Conservation (phyloP, 345 rosid genomes). For the Angophora floribunda region DNA sequence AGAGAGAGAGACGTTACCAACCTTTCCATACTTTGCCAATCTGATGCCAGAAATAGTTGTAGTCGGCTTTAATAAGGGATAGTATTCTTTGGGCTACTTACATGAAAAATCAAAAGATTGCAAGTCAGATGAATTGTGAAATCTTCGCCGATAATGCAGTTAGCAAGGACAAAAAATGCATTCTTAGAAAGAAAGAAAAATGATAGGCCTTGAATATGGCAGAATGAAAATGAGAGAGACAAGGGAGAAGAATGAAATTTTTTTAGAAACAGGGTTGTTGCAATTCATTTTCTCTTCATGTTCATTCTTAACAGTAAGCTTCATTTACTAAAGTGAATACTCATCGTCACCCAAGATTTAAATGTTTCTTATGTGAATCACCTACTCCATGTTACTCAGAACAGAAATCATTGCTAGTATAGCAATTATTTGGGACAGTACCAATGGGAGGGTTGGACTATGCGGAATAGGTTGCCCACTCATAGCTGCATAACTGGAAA, state of each 20-base stretch:
- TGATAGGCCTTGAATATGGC: neutral
- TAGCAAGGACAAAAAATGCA: neutral
- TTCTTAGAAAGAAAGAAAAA: neutral
- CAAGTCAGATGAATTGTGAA: neutral
- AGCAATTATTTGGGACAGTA: neutral
- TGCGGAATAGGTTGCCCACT: constrained; percentile 27
- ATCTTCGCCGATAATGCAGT: neutral
- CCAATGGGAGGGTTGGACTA: constrained; percentile 5
- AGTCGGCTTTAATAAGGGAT: constrained; percentile 32
- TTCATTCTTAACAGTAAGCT: neutral
- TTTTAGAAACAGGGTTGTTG: neutral
- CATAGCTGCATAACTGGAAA: constrained; percentile 57
- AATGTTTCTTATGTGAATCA: neutral
- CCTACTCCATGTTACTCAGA: neutral
- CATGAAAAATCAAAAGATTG: neutral
- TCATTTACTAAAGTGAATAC: neutral
- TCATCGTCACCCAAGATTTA: neutral
- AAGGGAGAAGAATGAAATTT: neutral
- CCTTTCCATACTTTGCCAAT: constrained; percentile 59
- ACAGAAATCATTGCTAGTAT: neutral
- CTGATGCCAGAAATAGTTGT: constrained; percentile 19
- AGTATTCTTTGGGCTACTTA: constrained; percentile 28
- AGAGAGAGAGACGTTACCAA: constrained; percentile 1
- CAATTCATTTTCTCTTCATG: neutral
- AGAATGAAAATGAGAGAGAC: neutral